Conservation (phyloP, 2,329 filamentous ascomycete genomes). For the Colletotrichum eremochloae region DNA sequence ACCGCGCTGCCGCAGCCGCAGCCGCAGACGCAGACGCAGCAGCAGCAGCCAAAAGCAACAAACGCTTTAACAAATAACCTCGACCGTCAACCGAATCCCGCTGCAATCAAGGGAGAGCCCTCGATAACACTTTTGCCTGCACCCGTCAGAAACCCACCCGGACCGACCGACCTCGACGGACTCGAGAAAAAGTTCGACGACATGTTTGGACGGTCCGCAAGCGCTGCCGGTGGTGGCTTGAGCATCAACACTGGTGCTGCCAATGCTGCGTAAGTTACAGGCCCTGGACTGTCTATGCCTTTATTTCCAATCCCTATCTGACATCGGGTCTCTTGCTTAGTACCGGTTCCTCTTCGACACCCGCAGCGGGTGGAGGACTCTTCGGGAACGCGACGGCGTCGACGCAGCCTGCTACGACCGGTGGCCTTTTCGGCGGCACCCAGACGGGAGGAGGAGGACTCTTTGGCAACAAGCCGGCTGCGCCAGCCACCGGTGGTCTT, state of each 20-base stretch:
- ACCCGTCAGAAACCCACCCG: background rate
- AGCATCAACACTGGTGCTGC: conserved; percentile 74
- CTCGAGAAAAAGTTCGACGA: conserved; percentile 5
- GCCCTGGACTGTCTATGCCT: background rate
- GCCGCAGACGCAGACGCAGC: background rate
- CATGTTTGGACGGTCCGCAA: conserved; percentile 37
- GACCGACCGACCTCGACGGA: background rate
- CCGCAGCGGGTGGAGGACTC: conserved; percentile 34
- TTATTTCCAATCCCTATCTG: background rate
- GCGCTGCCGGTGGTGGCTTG: conserved; percentile 61
- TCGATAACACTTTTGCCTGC: background rate
- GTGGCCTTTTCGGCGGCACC: conserved; percentile 55
- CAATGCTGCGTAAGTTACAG: conserved; percentile 65
- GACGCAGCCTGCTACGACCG: conserved; percentile 52
- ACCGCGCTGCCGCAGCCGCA: conserved; percentile 15
- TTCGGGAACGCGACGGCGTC: conserved; percentile 30
- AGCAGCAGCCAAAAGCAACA: conserved; percentile 7
- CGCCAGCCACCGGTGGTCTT: conserved; percentile 51
- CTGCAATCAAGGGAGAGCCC: background rate
- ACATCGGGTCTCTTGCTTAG: background rate
- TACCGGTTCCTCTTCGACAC: conserved; percentile 24
- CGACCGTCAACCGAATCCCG: background rate
- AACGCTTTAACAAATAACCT: conserved; percentile 2
- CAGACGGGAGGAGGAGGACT: conserved; percentile 44
- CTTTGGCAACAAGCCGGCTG: conserved; percentile 41